A percentile compares a stretch with the other conserved stretches of the same genome.
Conservation (phyloP, 768 basidiomycete species). For the Rhodotorula taiwanensis region DNA sequence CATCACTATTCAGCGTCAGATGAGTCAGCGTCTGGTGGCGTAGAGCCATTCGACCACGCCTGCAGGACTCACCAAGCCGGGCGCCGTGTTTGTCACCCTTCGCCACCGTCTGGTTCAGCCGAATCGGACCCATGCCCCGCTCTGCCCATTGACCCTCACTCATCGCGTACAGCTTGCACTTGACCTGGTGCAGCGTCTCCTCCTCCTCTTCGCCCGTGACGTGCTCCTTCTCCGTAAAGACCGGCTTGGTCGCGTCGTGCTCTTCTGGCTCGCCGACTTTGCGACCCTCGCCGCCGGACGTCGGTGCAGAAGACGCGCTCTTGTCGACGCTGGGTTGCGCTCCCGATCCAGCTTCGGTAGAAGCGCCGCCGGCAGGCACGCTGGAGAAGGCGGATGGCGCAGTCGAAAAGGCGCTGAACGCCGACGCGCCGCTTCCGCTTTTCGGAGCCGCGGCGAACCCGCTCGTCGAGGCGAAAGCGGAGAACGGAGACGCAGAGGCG, state of each 20-base stretch:
- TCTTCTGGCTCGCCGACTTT: constrained; percentile 2
- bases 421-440: background rate
- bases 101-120: constrained; percentile 26
- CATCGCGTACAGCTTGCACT: constrained; percentile 36
- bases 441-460: constrained; percentile 22
- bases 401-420: constrained; percentile 18
- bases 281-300: background rate
- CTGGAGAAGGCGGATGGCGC: constrained; percentile 27
- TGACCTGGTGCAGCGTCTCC: constrained; percentile 23
- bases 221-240: constrained; percentile 31
- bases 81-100: constrained; percentile 16
- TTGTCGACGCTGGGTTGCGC: background rate
- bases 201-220: constrained; percentile 38
- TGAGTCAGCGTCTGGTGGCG: background rate
- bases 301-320: background rate
- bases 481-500: constrained; percentile 23
- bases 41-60: no score
- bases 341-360: no score
- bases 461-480: constrained; percentile 28
- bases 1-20: constrained; percentile 28
- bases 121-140: constrained; percentile 34
- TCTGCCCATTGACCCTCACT: constrained; percentile 33
- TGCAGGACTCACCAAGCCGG: constrained; percentile 23
- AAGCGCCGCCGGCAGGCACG: constrained; percentile 8
- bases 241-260: constrained; percentile 6